Evolutionary conservation across 768 basidiomycete species (phyloP).

Genomic region (Hypsizygus marmoreus): DNA sequence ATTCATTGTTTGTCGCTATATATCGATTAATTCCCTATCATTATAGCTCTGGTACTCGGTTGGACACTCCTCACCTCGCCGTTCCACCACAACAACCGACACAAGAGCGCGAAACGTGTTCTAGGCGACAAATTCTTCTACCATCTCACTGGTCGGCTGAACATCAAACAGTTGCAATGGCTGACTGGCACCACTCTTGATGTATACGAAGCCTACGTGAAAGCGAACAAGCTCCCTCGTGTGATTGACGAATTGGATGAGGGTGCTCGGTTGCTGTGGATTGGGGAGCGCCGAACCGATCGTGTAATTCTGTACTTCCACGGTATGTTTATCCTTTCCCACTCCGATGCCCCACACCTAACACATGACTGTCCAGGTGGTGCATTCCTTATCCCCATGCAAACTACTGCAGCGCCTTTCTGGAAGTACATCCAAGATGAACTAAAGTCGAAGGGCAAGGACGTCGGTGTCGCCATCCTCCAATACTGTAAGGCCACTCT

Average conservation of each 20-base stretch:
- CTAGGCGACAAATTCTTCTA: slow-evolving; percentile 19
- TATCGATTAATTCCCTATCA: not conserved
- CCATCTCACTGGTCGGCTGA: slow-evolving; percentile 12
- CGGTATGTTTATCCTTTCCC: slow-evolving; percentile 19
- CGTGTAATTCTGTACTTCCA: slow-evolving; percentile 34
- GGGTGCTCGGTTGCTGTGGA: slow-evolving; percentile 32
- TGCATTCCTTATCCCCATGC: slow-evolving; percentile 24
- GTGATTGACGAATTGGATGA: slow-evolving; percentile 30
- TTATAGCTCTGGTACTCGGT: slow-evolving; percentile 17
- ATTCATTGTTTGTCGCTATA: not conserved
- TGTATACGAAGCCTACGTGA: slow-evolving; percentile 25
- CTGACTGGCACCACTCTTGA: slow-evolving; percentile 20
- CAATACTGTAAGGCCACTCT: slow-evolving; percentile 23
- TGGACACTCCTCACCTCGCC: slow-evolving; percentile 24
- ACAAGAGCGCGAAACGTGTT: slow-evolving; percentile 24
- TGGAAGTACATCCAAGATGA: slow-evolving; percentile 24
- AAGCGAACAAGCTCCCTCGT: slow-evolving; percentile 18
- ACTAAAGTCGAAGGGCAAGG: slow-evolving; percentile 12
- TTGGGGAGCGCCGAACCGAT: slow-evolving; percentile 31
- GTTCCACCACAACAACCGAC: slow-evolving; percentile 22
- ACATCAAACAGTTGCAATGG: slow-evolving; percentile 26
- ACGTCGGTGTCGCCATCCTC: slow-evolving; percentile 24
- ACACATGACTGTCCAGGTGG: slow-evolving; percentile 24
- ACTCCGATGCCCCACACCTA: not conserved
- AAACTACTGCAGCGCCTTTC: slow-evolving; percentile 19